A percentile compares a stretch with the other conserved stretches of the same genome.
These are phyloP conservation scores for Helminthosporium solani DNA, from an alignment of 2,329 filamentous ascomycete species.

Conservation along the genomic window DNA sequence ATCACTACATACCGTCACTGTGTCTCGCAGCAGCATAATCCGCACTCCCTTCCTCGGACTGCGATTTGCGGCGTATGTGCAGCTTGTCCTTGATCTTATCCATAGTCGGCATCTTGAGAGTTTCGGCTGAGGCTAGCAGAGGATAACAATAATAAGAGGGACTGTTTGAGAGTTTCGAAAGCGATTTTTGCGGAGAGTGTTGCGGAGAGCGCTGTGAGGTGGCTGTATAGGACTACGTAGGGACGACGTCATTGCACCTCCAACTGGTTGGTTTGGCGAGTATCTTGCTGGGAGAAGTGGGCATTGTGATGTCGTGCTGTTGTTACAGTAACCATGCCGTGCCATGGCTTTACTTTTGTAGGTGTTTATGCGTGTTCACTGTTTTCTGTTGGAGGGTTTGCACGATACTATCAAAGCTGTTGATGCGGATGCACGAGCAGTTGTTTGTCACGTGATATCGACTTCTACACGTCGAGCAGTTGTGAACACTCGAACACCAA, in stretches of 20 bases:
- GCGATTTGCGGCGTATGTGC: constrained; percentile 37
- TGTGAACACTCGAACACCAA: no score
- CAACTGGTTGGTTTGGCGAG: neutral
- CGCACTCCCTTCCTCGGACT: constrained; percentile 22
- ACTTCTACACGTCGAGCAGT: no score
- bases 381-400: no score
- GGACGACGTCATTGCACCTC: neutral
- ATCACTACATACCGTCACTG: constrained; percentile 10
- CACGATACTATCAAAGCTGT: no score
- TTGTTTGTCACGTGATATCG: no score
- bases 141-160: neutral
- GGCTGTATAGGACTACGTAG: constrained; percentile 1
- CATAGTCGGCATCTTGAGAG: constrained; percentile 19
- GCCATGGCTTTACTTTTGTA: no score
- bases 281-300: neutral
- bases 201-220: neutral
- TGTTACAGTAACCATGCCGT: no score
- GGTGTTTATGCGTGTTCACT: no score
- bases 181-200: neutral
- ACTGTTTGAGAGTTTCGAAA: neutral
- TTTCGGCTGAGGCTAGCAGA: neutral
- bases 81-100: constrained; percentile 41
- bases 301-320: no score
- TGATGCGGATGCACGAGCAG: no score
- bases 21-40: constrained; percentile 9